Evolutionary conservation across 208 protist species (phyloP), one percentile per base, ranked within the genome.

Genomic region (Acanthamoeba quina): DNA sequence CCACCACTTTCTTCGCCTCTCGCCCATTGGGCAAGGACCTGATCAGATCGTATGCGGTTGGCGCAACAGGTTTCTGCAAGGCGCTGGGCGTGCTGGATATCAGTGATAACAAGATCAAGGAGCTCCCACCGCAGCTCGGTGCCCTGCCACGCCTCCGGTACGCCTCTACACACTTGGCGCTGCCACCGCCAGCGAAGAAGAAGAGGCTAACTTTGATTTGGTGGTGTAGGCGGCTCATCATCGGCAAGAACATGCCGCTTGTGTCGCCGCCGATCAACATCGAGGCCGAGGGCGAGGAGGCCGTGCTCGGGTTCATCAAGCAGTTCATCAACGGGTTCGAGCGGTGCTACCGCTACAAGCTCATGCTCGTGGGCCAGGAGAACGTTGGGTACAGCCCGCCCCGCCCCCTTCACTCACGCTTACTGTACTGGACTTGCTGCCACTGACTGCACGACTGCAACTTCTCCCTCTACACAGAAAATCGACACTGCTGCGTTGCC

Each of bases 331-430:
- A 93, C n/a, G 88, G 88, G 5, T 66, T 62, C 34, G 64, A 93
- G 88, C 58, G 70, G n/a, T 93, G 88, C 70, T 93, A 93, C 88
- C 58, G 88, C 21, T 66, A 66, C 47, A 93, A 93, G 64, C 49
- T 93, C n/a, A 93, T 93, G 88, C 64, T 93, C 21, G 88, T 93
- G 11, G 88, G 88, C n/a, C 88, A 93, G 49, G 88, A 93, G 70
- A 93, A 93, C 34, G 88, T 93, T 31, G 88, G 88, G 80, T 88
- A 91, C 1, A 10, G 76, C 31, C 41, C 15, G 5, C 29, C 76
- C 9, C n/a, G n/a, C 31, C 86, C 37, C 29, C 47, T 76, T 26
- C 64, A 19, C 31, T 7, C 37, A 37, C 70, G 60, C 85, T 19
- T 34, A 19, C 52, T 13, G 11, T 0, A 13, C 6, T 91, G 78